Conservation (phyloP, 129 eudicot species). For the Ambrosia artemisiifolia region DNA sequence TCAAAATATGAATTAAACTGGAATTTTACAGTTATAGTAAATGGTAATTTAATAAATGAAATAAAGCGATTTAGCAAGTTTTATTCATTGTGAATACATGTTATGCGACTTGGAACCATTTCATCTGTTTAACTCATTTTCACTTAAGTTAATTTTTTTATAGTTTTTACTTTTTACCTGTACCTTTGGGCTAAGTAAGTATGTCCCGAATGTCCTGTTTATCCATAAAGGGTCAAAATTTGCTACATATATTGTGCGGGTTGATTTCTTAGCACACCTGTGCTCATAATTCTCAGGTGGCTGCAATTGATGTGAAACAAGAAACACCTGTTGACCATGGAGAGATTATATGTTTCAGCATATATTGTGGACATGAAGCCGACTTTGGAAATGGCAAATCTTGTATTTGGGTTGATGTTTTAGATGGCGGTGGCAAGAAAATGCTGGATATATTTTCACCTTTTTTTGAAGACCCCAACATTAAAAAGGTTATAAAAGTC, state of each 20-base stretch:
- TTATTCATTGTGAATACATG: background rate
- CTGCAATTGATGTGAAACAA: conserved; percentile 83
- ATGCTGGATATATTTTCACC: conserved; percentile 68
- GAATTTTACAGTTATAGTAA: background rate
- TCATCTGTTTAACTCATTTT: background rate
- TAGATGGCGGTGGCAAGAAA: conserved; percentile 75
- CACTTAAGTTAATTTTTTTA: background rate
- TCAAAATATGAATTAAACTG: background rate
- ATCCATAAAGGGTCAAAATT: background rate
- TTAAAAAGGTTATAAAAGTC: conserved; percentile 54
- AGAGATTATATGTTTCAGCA: conserved; percentile 88
- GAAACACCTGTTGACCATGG: conserved; percentile 98
- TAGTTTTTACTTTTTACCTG: background rate
- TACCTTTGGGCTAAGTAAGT: background rate
- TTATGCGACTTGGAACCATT: background rate
- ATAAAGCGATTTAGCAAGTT: background rate
- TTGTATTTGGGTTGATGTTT: conserved; percentile 95
- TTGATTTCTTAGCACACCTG: conserved; percentile 1
- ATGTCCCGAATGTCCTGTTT: background rate
- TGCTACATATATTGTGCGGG: background rate
- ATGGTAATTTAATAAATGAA: background rate
- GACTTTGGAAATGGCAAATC: conserved; percentile 86
- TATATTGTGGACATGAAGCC: conserved; percentile 74
- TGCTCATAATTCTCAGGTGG: conserved; percentile 48
- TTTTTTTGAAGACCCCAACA: conserved; percentile 79